These are phyloP conservation scores for Ceratobasidium sp. DNA, from an alignment of 1,284 basidiomycete species.

Conservation along the genomic window DNA sequence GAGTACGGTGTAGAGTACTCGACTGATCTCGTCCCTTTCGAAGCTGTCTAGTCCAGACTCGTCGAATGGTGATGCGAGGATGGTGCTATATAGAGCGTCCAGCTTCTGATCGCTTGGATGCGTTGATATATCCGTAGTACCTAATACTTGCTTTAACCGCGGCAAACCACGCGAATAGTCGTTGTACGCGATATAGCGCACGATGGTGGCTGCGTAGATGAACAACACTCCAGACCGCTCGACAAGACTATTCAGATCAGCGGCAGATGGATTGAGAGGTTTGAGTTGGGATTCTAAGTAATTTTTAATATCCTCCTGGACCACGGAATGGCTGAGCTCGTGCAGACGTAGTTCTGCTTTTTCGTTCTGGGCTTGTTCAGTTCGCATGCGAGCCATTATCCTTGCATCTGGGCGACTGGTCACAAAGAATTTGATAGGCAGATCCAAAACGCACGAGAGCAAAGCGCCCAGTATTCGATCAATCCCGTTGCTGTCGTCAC, in stretches of 20 bases:
- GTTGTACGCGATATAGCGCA: not conserved
- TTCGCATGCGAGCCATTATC: not conserved
- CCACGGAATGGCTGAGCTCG: constrained; percentile 29
- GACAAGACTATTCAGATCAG: not conserved
- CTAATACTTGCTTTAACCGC: not conserved
- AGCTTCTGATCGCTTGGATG: not conserved
- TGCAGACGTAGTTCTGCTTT: constrained; percentile 1
- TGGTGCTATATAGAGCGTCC: not conserved
- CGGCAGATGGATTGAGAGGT: not conserved
- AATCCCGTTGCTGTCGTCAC: not conserved
- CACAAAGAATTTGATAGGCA: constrained; percentile 8
- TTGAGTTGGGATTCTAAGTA: not conserved
- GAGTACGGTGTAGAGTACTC: not conserved
- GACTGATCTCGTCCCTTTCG: not conserved
- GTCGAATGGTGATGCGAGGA: not conserved
- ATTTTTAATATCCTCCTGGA: too few species aligned
- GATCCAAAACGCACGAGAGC: not conserved
- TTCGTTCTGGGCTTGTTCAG: not conserved
- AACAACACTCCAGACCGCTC: not conserved
- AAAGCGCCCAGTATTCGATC: not conserved
- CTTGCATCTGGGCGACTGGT: not conserved
- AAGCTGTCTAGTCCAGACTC: not conserved
- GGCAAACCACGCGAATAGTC: not conserved
- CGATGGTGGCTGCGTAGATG: constrained; percentile 13
- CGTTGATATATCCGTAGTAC: too few species aligned